Evolutionary conservation across 1,284 basidiomycete genomes (phyloP).

Genomic region (Apiotrichum akiyoshidainum): DNA sequence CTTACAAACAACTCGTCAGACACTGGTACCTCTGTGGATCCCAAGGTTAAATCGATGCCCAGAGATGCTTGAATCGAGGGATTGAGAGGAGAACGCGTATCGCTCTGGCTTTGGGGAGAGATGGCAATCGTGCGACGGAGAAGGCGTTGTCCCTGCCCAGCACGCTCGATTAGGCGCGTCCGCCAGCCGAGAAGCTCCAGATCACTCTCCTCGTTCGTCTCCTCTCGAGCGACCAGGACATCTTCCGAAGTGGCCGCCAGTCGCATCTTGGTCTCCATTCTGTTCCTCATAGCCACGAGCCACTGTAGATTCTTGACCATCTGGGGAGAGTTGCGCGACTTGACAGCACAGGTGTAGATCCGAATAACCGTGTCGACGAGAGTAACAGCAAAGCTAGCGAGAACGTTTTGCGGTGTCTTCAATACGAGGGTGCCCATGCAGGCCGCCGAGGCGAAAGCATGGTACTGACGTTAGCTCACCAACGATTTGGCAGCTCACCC

Average conservation of each 20-base stretch:
- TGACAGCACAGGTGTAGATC: conserved; percentile 17
- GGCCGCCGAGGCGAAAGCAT: conserved; percentile 31
- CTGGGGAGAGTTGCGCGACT: conserved; percentile 12
- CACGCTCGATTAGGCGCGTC: conserved; percentile 28
- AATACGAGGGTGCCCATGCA: conserved; percentile 22
- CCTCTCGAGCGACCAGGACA: background rate
- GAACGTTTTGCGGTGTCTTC: conserved; percentile 10
- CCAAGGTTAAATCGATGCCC: too few species aligned
- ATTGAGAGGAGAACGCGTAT: too few species aligned
- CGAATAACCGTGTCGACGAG: conserved; percentile 22
- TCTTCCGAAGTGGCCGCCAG: background rate
- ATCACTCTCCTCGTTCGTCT: conserved; percentile 4
- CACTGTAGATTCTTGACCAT: conserved; percentile 25
- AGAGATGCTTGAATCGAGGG: too few species aligned
- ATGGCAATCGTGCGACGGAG: background rate
- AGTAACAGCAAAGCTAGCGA: conserved; percentile 13
- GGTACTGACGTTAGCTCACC: conserved; percentile 15
- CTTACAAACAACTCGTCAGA: background rate
- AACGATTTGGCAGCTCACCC: background rate
- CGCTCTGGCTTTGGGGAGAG: conserved; percentile 3
- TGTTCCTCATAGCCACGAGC: conserved; percentile 23
- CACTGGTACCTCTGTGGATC: background rate
- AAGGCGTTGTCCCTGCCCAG: background rate
- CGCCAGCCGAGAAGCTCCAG: conserved; percentile 29
- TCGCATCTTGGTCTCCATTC: conserved; percentile 8